Conservation (phyloP, 2,329 filamentous ascomycete genomes). For the Mycogone perniciosa region DNA sequence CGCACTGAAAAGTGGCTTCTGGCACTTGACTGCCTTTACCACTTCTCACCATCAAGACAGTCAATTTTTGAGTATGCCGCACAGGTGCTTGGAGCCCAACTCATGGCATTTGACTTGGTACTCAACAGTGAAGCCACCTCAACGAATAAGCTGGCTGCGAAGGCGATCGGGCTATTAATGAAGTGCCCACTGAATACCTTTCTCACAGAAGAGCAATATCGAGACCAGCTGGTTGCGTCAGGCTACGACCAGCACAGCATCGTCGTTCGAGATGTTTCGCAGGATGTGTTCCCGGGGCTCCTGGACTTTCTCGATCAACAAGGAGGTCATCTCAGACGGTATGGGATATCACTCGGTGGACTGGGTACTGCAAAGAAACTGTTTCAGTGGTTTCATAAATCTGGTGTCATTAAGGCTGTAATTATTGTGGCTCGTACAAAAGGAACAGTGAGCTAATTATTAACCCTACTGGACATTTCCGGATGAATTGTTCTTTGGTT, state of each 20-base stretch:
- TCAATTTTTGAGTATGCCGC: conserved; percentile 39
- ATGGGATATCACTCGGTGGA: conserved; percentile 31
- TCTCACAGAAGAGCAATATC: conserved; percentile 39
- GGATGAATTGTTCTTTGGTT: too few species aligned
- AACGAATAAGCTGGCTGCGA: conserved; percentile 28
- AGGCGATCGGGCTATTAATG: conserved; percentile 39
- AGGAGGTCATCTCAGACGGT: conserved; percentile 25
- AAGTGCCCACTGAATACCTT: conserved; percentile 45
- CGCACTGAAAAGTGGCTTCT: conserved; percentile 41
- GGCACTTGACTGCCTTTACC: conserved; percentile 50
- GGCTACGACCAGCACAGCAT: conserved; percentile 41
- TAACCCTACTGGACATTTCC: too few species aligned
- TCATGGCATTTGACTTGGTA: conserved; percentile 52
- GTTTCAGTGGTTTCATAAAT: conserved; percentile 33
- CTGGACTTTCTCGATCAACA: conserved; percentile 36
- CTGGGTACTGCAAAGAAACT: conserved; percentile 31
- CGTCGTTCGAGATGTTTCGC: conserved; percentile 43
- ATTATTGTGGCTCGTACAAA: conserved; percentile 26
- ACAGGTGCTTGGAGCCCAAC: conserved; percentile 36
- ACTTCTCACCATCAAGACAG: conserved; percentile 47
- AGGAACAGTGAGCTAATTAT: too few species aligned
- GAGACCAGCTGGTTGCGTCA: conserved; percentile 35
- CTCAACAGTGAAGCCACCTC: conserved; percentile 27
- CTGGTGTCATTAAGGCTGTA: conserved; percentile 28
- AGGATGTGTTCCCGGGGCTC: conserved; percentile 46